Evolutionary conservation across 2,329 filamentous ascomycete genomes (phyloP).

Genomic region (Aspergillus niger): DNA sequence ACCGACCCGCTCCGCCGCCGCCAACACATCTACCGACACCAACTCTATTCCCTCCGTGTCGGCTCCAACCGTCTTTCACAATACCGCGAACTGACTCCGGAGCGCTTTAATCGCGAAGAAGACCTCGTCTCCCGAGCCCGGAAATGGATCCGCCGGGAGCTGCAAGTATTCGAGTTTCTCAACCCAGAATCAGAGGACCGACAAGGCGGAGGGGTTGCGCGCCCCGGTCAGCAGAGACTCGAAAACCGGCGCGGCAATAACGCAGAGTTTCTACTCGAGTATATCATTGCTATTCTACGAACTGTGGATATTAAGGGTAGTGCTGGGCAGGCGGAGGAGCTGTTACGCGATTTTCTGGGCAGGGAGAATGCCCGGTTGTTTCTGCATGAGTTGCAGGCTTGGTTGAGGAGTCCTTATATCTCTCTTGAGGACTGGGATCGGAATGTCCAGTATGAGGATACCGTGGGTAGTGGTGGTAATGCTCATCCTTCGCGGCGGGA

Average conservation of each 20-base stretch:
- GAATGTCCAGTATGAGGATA: slow-evolving; percentile 68
- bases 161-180: slow-evolving; percentile 79
- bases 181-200: slow-evolving; percentile 38
- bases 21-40: slow-evolving; percentile 70
- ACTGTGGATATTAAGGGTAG: slow-evolving; percentile 79
- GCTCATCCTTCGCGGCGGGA: background rate
- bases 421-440: slow-evolving; percentile 77
- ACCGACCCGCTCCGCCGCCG: slow-evolving; percentile 60
- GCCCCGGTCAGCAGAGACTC: slow-evolving; percentile 36
- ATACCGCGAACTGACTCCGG: slow-evolving; percentile 72
- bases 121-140: slow-evolving; percentile 74
- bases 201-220: slow-evolving; percentile 17
- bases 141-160: slow-evolving; percentile 79
- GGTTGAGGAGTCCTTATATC: slow-evolving; percentile 76
- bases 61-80: slow-evolving; percentile 77
- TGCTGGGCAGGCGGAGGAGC: slow-evolving; percentile 74
- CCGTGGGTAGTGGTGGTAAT: background rate
- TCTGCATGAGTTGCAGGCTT: slow-evolving; percentile 80
- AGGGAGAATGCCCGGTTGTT: slow-evolving; percentile 72
- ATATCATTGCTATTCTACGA: slow-evolving; percentile 79
- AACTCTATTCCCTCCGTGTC: slow-evolving; percentile 76
- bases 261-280: slow-evolving; percentile 82
- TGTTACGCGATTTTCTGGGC: slow-evolving; percentile 78
- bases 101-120: slow-evolving; percentile 63
- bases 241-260: slow-evolving; percentile 62